Evolutionary conservation across 345 rosid genomes (phyloP).

Genomic region (Eucalyptus decipiens): DNA sequence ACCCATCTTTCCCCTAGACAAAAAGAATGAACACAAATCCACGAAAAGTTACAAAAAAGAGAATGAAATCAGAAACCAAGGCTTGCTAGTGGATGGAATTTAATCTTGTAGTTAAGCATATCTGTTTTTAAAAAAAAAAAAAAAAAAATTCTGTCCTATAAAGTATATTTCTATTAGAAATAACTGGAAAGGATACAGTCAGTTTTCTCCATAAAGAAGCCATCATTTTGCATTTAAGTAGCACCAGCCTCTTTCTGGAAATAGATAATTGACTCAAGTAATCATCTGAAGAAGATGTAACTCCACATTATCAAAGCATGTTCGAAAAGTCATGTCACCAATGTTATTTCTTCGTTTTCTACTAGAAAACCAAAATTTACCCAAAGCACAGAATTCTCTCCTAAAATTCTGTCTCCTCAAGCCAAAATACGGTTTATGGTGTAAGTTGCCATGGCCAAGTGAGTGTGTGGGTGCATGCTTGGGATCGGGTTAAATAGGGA

Average conservation of each 20-base stretch:
- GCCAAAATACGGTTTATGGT: neutral
- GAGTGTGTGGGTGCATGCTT: neutral
- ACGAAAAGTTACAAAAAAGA: neutral
- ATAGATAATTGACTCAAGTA: neutral
- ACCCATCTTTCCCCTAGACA: constrained; percentile 71
- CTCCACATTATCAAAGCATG: neutral
- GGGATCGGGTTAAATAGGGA: neutral
- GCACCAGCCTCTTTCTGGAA: neutral
- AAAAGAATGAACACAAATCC: neutral
- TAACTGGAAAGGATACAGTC: neutral
- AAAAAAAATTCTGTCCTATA: neutral
- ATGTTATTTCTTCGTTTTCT: neutral
- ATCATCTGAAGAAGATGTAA: neutral
- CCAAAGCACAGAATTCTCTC: neutral
- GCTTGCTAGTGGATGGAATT: neutral
- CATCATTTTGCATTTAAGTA: neutral
- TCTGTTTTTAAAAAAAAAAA: neutral
- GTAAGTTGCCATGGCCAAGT: neutral
- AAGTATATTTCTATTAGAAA: neutral
- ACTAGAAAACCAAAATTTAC: neutral
- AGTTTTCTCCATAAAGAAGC: neutral
- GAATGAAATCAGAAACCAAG: neutral
- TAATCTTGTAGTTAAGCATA: neutral
- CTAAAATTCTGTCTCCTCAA: neutral
- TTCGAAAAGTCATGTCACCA: neutral